Conservation (phyloP, 805 yeast genomes). For the Cyberlindnera mycetangii region DNA sequence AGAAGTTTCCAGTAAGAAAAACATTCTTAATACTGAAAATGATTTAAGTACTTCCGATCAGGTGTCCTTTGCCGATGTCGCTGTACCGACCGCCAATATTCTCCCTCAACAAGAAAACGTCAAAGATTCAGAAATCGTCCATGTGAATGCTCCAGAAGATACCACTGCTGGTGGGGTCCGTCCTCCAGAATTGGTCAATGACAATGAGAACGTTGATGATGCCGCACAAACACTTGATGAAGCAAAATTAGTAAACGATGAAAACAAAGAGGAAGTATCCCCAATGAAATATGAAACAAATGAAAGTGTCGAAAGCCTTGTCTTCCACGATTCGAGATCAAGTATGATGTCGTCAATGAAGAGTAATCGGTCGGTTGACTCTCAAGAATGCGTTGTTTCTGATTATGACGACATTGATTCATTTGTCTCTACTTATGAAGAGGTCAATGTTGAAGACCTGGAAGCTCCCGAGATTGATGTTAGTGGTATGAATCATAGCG, state of each 20-base stretch:
- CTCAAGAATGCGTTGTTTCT: not conserved
- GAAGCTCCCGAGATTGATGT: slow-evolving; percentile 13
- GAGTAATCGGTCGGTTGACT: not conserved
- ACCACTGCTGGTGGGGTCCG: not conserved
- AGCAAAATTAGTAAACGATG: slow-evolving; percentile 1
- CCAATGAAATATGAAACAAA: not conserved
- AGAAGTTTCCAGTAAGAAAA: not conserved
- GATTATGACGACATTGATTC: slow-evolving; percentile 28
- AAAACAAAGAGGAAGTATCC: slow-evolving; percentile 1
- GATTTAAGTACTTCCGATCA: not conserved
- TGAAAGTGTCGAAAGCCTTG: slow-evolving; percentile 1
- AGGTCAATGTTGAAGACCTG: slow-evolving; percentile 10
- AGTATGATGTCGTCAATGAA: not conserved
- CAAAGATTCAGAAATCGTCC: not conserved
- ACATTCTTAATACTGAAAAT: not conserved
- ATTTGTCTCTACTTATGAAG: slow-evolving; percentile 28
- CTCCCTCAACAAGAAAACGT: not conserved
- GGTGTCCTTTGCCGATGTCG: slow-evolving; percentile 1
- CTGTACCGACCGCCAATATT: not conserved
- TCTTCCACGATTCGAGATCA: slow-evolving; percentile 6
- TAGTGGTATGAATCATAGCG: slow-evolving; percentile 13
- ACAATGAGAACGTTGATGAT: not conserved
- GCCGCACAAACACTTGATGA: not conserved
- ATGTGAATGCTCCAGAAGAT: not conserved
- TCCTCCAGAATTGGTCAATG: not conserved